phyloP scores from a whole-genome alignment of 257 asterid genomes.

The Ilex asprella region DNA sequence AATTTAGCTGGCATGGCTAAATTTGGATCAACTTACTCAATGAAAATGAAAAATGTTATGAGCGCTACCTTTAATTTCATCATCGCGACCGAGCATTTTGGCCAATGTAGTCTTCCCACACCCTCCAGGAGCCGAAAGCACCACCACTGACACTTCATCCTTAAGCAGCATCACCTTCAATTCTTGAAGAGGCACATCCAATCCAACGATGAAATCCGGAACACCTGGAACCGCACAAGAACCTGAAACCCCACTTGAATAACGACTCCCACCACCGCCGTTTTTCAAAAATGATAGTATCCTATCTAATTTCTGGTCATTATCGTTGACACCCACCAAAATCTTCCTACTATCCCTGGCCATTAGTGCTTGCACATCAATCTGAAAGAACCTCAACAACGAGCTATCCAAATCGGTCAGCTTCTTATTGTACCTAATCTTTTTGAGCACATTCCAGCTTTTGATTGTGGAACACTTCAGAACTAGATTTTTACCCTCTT shows the following conservation, averaged over 20 bases:
- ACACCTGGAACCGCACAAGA: conserved; percentile 17
- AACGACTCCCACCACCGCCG: background rate
- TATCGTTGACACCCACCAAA: conserved; percentile 8
- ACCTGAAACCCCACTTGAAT: conserved; percentile 12
- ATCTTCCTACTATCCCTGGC: conserved; percentile 22
- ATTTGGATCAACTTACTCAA: no score
- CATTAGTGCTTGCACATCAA: conserved; percentile 22
- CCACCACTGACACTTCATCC: conserved; percentile 14
- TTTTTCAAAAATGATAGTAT: background rate
- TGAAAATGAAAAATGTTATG: no score
- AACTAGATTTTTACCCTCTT: conserved; percentile 8
- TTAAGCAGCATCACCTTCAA: conserved; percentile 20
- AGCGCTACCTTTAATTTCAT: conserved; percentile 24
- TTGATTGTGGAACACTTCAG: conserved; percentile 14
- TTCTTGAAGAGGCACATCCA: conserved; percentile 19
- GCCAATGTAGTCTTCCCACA: conserved; percentile 37
- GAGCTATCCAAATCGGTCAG: conserved; percentile 4
- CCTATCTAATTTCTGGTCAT: conserved; percentile 17
- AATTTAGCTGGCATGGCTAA: no score
- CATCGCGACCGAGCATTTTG: conserved; percentile 21
- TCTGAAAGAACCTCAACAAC: conserved; percentile 18
- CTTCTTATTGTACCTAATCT: conserved; percentile 10
- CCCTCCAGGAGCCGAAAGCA: conserved; percentile 36
- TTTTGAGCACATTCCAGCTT: conserved; percentile 11
- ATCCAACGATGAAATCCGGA: conserved; percentile 23